phyloP scores from a whole-genome alignment of 129 eudicot species.

The Mikania micrantha region DNA sequence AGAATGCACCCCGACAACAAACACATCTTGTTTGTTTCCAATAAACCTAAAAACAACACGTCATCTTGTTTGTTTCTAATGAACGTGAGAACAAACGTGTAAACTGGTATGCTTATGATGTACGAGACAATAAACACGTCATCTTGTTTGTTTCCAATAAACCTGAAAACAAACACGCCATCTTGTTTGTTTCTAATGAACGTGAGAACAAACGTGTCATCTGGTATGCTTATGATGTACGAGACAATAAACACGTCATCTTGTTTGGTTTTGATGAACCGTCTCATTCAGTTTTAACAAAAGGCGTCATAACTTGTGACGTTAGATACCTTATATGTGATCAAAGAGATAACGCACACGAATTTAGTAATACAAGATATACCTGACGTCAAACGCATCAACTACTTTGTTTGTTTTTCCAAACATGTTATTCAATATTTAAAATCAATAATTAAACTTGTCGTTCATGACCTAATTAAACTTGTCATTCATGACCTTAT shows the following conservation, averaged over 20 bases:
- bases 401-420: neutral
- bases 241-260: neutral
- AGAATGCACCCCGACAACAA: too few species aligned
- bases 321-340: neutral
- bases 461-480: too few species aligned
- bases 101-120: too few species aligned
- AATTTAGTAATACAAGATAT: neutral
- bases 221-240: neutral
- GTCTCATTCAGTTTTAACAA: neutral
- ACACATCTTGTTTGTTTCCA: neutral
- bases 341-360: neutral
- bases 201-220: neutral
- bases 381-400: neutral
- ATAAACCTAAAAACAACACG: neutral
- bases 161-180: neutral
- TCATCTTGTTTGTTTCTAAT: neutral
- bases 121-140: neutral
- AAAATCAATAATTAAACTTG: neutral
- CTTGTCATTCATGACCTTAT: too few species aligned
- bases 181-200: neutral
- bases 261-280: neutral
- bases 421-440: neutral
- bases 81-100: too few species aligned
- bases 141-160: neutral
- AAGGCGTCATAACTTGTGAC: neutral